These are phyloP conservation scores for Achlya hypogyna DNA, from an alignment of 352 stramenopile genomes.

Conservation along the genomic window DNA sequence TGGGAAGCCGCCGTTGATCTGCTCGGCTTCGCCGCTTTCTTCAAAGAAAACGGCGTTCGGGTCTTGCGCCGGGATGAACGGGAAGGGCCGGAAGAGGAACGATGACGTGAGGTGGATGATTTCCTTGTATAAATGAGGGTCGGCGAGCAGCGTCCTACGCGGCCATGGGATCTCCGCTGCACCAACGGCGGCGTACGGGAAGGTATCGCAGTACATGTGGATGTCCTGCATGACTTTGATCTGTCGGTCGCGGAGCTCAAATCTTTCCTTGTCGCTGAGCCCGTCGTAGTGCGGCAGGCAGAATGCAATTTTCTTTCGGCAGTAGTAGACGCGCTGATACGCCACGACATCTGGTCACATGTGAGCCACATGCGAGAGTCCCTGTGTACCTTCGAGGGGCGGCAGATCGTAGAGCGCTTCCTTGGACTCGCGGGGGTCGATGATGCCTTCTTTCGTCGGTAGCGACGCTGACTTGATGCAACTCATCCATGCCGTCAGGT, in stretches of 20 bases:
- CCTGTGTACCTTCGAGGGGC: slow-evolving; percentile 37
- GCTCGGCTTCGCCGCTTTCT: slow-evolving; percentile 24
- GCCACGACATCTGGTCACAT: slow-evolving; percentile 21
- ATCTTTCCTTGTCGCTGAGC: slow-evolving; percentile 48
- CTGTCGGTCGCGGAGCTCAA: slow-evolving; percentile 76
- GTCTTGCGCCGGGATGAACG: slow-evolving; percentile 34
- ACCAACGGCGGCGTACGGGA: slow-evolving; percentile 25
- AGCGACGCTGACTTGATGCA: slow-evolving; percentile 74
- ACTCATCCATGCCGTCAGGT: slow-evolving; percentile 79
- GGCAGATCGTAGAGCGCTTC: slow-evolving; percentile 72
- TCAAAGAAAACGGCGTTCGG: slow-evolving; percentile 78
- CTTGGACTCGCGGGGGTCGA: slow-evolving; percentile 21
- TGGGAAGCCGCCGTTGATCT: not conserved
- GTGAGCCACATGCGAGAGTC: not conserved
- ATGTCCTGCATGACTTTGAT: slow-evolving; percentile 75
- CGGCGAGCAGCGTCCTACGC: slow-evolving; percentile 30
- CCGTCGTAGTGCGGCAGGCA: slow-evolving; percentile 47
- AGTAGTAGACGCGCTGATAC: slow-evolving; percentile 80
- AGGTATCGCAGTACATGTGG: slow-evolving; percentile 79
- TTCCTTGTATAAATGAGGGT: slow-evolving; percentile 74
- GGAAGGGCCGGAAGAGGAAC: slow-evolving; percentile 79
- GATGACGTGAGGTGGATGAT: slow-evolving; percentile 66
- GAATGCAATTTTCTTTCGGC: slow-evolving; percentile 77
- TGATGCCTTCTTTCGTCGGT: slow-evolving; percentile 29
- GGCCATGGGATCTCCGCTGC: not conserved